Conservation (phyloP, 352 stramenopile species). For the Phytophthora pistaciae region DNA sequence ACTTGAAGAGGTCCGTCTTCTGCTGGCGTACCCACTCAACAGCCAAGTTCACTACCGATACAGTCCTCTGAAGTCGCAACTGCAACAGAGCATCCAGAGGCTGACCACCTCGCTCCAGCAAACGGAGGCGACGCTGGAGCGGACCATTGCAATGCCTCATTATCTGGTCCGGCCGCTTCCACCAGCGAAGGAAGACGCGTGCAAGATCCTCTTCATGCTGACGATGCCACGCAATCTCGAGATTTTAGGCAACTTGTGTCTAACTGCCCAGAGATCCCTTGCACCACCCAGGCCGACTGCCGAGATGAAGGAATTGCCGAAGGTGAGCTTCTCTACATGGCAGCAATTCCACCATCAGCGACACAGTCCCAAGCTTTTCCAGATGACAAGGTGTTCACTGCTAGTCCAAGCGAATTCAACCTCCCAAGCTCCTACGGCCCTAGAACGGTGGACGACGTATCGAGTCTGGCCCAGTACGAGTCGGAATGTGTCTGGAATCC, state of each 20-base stretch:
- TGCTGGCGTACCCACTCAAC: neutral
- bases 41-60: too few relatives aligned
- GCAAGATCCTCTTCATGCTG: neutral
- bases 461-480: constrained; percentile 18
- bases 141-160: constrained; percentile 39
- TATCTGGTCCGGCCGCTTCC: constrained; percentile 42
- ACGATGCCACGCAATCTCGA: constrained; percentile 39
- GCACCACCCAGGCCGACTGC: constrained; percentile 1
- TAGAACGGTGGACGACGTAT: constrained; percentile 20
- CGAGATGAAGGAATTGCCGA: constrained; percentile 18
- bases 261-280: constrained; percentile 45
- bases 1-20: too few relatives aligned
- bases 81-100: neutral
- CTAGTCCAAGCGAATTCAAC: constrained; percentile 21
- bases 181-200: constrained; percentile 26
- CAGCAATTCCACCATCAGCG: constrained; percentile 25
- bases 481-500: constrained; percentile 59
- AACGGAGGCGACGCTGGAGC: neutral
- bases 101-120: neutral
- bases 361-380: neutral
- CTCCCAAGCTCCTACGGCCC: constrained; percentile 22
- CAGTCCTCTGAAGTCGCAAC: neutral
- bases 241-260: constrained; percentile 46
- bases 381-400: constrained; percentile 19
- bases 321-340: constrained; percentile 26